Evolutionary conservation across 768 basidiomycete genomes (phyloP), one percentile per base, ranked within the genome.

Genomic region (Tephrocybe sp.): DNA sequence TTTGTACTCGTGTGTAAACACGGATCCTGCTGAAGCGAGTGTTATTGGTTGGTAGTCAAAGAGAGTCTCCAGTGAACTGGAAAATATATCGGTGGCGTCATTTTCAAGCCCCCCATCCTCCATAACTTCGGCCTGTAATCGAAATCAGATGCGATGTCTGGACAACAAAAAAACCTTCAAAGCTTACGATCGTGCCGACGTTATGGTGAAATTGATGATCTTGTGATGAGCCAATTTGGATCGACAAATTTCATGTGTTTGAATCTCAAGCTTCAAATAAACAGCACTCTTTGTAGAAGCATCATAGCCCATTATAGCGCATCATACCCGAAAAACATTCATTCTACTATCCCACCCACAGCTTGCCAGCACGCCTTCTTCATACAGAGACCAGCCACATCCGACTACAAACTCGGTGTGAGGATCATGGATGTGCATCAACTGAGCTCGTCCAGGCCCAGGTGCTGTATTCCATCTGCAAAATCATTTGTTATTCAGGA

Each of bases 371-470:
- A 93, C 63, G 1, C 91, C 90, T 60, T 91, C 84, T 41, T 97
- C 92, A 55, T 84, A 94, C 58, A 97, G 66, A n/a, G 91, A 91
- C 94, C 94, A 97, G 40, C 80, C 78, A 60, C 89, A 86, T 0
- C 91, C 94, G 34, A 89, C 88, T 19, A 95, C 92, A 66, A 98
- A 97, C 69, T 98, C 95, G 1, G 90, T 94, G 63, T 98, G 95
- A 5, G 83, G 73, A 61, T 92, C 86, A 62, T 97, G 87, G 27
- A 93, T 85, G 52, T 84, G 66, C 50, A 87, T 62, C 42, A 88
- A 63, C 52, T 82, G 76, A 2, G 74, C 66, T 46, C 78, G 71
- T 21, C 74, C 73, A 21, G 75, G 65, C 1, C 64, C 58, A 9
- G 84, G 79, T 39, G 67, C 71, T n/a, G 84, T 85, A 52, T 81